phyloP scores from a whole-genome alignment of 2,329 filamentous ascomycete species.

The Apiospora saccharicola region DNA sequence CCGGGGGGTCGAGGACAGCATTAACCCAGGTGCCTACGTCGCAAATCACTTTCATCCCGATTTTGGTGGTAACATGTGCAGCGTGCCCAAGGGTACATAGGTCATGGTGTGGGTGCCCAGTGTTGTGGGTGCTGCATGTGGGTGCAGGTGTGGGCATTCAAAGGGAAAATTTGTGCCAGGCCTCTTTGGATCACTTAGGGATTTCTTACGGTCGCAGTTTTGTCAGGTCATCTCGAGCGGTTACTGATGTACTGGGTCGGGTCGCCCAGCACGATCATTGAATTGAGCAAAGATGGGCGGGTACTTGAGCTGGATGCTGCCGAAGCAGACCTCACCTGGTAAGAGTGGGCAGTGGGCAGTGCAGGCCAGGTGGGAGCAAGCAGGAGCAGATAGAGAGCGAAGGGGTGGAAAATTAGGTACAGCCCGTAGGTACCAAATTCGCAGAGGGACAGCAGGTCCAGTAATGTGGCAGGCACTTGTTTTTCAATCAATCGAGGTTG shows the following conservation, averaged over 20 bases:
- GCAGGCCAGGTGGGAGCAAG: background rate
- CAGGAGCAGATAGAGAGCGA: background rate
- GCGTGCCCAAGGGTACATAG: background rate
- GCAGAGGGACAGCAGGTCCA: conserved; percentile 13
- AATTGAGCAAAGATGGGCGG: conserved; percentile 10
- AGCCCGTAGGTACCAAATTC: conserved; percentile 4
- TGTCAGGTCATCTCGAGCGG: background rate
- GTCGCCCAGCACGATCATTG: background rate
- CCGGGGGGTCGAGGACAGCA: conserved; percentile 6
- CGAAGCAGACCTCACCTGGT: background rate
- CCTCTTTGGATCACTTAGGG: conserved; percentile 4
- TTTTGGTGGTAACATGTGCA: conserved; percentile 6
- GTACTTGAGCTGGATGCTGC: background rate
- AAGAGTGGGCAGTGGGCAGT: conserved; percentile 10
- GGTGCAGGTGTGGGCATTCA: conserved; percentile 18
- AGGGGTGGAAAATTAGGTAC: background rate
- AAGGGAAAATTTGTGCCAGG: conserved; percentile 15
- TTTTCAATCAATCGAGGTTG: conserved; percentile 7
- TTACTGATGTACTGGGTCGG: background rate
- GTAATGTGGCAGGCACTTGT: conserved; percentile 13
- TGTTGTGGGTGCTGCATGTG: conserved; percentile 20
- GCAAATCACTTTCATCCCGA: conserved; percentile 18
- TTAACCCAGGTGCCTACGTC: conserved; percentile 15
- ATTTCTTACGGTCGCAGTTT: conserved; percentile 8
- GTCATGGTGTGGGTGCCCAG: conserved; percentile 12